These are phyloP conservation scores for Epichloe sibirici DNA, from an alignment of 2,329 filamentous ascomycete species.

Conservation along the genomic window DNA sequence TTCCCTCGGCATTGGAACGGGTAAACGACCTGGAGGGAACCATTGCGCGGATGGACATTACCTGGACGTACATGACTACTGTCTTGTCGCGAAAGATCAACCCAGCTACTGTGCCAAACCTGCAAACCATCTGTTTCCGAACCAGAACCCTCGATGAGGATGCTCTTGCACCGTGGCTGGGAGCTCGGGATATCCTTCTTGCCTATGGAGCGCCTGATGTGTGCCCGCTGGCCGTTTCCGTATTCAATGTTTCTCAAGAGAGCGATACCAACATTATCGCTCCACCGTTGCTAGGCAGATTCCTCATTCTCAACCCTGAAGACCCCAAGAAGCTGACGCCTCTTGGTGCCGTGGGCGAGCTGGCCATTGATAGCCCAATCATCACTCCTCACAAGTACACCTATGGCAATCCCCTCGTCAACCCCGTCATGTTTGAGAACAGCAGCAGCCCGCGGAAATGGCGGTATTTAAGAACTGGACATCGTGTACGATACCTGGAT, in stretches of 20 bases:
- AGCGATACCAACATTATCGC: constrained; percentile 30
- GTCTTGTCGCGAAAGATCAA: constrained; percentile 38
- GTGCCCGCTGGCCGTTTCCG: constrained; percentile 38
- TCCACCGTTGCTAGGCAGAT: constrained; percentile 34
- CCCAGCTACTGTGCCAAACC: constrained; percentile 22
- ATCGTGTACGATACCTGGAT: constrained; percentile 36
- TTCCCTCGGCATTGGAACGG: constrained; percentile 39
- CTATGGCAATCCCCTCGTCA: constrained; percentile 15
- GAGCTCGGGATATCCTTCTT: constrained; percentile 32
- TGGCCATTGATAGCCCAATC: constrained; percentile 42
- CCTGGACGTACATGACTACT: constrained; percentile 44
- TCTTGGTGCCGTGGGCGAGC: constrained; percentile 42
- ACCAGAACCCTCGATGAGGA: constrained; percentile 38
- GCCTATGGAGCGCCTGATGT: constrained; percentile 40
- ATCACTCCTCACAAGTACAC: constrained; percentile 24
- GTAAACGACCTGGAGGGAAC: constrained; percentile 36
- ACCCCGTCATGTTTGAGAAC: constrained; percentile 12
- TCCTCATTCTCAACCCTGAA: constrained; percentile 41
- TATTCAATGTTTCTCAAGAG: constrained; percentile 28
- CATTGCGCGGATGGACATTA: constrained; percentile 38
- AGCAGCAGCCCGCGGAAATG: constrained; percentile 15
- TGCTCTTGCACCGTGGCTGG: constrained; percentile 33
- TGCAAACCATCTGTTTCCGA: constrained; percentile 33
- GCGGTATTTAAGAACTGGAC: constrained; percentile 37
- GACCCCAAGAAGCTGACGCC: constrained; percentile 38